A percentile compares a stretch with the other conserved stretches of the same genome.
phyloP scores from a whole-genome alignment of 139 green algal species.

The Asterochloris erici region DNA sequence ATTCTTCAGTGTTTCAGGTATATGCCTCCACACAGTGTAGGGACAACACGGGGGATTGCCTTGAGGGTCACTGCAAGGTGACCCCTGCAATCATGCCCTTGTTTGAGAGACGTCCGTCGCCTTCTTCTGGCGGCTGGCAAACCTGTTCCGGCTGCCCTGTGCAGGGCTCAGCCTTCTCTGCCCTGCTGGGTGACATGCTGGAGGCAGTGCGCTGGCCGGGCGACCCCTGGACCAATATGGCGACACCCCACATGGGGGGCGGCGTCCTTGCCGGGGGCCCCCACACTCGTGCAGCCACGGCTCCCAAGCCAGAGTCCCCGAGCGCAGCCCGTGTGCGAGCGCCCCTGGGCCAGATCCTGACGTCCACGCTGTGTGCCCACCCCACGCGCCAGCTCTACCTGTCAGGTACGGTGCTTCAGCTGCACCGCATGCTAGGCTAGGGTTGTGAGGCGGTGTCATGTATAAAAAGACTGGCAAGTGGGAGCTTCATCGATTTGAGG shows the following conservation, averaged over 20 bases:
- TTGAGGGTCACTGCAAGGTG: no score
- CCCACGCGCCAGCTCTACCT: conserved; percentile 28
- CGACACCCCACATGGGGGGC: background rate
- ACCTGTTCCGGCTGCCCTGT: background rate
- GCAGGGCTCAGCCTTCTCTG: conserved; percentile 25
- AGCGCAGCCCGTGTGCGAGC: background rate
- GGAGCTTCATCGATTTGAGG: no score
- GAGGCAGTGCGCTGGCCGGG: conserved; percentile 44
- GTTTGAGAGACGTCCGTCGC: no score
- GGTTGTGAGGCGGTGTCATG: no score
- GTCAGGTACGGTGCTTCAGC: conserved; percentile 14
- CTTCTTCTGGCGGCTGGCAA: background rate
- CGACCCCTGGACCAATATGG: conserved; percentile 31
- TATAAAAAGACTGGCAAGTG: no score
- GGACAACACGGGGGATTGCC: no score
- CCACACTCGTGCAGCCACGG: no score
- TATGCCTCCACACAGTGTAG: no score
- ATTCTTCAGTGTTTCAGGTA: no score
- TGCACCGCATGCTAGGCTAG: background rate
- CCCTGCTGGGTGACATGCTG: conserved; percentile 29
- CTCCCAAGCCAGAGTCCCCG: conserved; percentile 6
- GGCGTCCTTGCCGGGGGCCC: background rate
- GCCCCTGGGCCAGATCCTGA: conserved; percentile 15
- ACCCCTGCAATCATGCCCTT: no score
- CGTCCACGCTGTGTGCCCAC: conserved; percentile 21